Evolutionary conservation across 257 asterid genomes (phyloP), one percentile per base, ranked within the genome.

Genomic region (Fraxinus quadrangulata): DNA sequence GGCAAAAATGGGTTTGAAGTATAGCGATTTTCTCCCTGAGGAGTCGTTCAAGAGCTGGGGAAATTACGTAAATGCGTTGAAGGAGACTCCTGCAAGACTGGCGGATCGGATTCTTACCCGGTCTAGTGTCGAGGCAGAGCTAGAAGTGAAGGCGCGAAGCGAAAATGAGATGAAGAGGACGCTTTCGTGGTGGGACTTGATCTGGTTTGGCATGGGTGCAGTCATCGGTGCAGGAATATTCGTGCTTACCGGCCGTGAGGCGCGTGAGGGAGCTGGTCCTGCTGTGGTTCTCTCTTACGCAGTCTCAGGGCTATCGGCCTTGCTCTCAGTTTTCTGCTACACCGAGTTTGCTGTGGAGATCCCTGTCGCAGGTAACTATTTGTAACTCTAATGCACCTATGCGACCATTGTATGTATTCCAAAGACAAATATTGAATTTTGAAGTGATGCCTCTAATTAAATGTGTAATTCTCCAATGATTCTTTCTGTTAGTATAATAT

Each of bases 191-290:
- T 93, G 96, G 96, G 98, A 93, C 74, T 76, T 93, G 11, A 89
- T 93, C 70, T 91, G 98, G 97, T 93, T 93, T 40, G 98, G 98
- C 0, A 87, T 93, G 96, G 98, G 98, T 1, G 96, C 97, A 2
- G 97, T 93, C 49, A 88, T 93, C 37, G 97, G 98, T 0, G 97
- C 98, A 23, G 98, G 98, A 0, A 91, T 92, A 34, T 92, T 92
- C 77, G 97, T 92, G 23, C 87, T 91, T 26, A 92, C 97, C 6
- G 97, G 97, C 1, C 83, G 71, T 3, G 97, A 88, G 86, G 96
- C 96, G 0, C 72, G 24, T 6, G 9, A 75, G 0, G 71, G 24
- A 1, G 96, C 94, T 1, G 97, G 97, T 11, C 96, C 97, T 0
- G 96, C 97, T 1, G 94, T 92, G 23, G 94, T 92, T 19, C 77